phyloP scores from a whole-genome alignment of 2,329 filamentous ascomycete genomes.

The Diatrype stigma region DNA sequence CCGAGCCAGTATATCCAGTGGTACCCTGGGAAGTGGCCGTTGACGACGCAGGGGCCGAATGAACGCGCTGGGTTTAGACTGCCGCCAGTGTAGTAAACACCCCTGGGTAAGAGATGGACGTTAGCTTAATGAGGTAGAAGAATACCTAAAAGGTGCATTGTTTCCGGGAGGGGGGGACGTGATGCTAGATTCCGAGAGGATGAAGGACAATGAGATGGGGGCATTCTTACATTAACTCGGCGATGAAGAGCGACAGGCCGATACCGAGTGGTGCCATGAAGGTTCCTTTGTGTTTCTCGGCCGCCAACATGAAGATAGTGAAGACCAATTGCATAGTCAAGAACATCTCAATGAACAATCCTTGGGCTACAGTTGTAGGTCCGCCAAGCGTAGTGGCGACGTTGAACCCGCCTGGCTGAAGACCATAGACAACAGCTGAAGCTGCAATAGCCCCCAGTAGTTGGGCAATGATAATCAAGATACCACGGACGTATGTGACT shows the following conservation, averaged over 20 bases:
- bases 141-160: not conserved
- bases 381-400: conserved; percentile 43
- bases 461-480: conserved; percentile 43
- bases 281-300: conserved; percentile 59
- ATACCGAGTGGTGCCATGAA: conserved; percentile 61
- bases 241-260: conserved; percentile 56
- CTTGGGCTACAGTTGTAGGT: conserved; percentile 40
- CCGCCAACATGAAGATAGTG: conserved; percentile 55
- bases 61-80: conserved; percentile 37
- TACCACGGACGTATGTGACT: conserved; percentile 29
- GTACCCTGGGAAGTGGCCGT: conserved; percentile 29
- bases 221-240: conserved; percentile 26
- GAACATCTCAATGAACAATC: conserved; percentile 51
- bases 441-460: conserved; percentile 45
- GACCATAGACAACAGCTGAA: conserved; percentile 40
- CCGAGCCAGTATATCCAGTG: conserved; percentile 43
- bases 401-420: conserved; percentile 44
- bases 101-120: conserved; percentile 10
- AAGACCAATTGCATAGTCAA: conserved; percentile 50
- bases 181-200: too few species aligned
- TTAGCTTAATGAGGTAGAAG: not conserved
- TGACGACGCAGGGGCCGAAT: conserved; percentile 33
- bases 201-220: too few species aligned
- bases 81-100: conserved; percentile 34
- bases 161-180: too few species aligned